Evolutionary conservation across 2,329 filamentous ascomycete species (phyloP), one percentile per base, ranked within the genome.

Genomic region (Blumeriella jaapii): DNA sequence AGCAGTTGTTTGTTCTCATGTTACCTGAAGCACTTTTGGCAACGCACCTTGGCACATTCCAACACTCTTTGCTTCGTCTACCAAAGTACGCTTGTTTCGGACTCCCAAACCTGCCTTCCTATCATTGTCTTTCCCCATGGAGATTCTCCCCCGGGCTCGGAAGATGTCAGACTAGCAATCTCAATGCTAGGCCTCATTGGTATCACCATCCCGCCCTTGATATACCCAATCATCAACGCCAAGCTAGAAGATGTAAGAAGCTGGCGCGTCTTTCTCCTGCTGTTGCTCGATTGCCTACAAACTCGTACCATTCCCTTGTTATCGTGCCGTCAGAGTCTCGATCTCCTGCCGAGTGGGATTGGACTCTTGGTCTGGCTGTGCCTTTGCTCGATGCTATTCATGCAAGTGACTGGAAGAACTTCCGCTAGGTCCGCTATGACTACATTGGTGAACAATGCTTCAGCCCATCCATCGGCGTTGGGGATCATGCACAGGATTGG

Each of bases 371-470:
- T 56, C 28, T 55, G 52, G 53, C 13, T 46, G 7, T 33, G 38
- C 3, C 40, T 55, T 2, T 50, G 41, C 13, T 20, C 24, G 2
- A 31, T 55, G 1, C 62, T 83, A 2, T 63, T 73, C 10, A 55
- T 85, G 7, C 82, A 87, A 52, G 81, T 85, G 10, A 64, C 78
- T 3, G 82, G 77, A 0, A 67, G 82, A 19, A 89, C 82, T 0
- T 87, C 49, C 19, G 47, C 47, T 1, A 34, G 45, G 7, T 46
- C 47, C 8, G 48, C 47, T 9, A 47, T 46, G 0, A 48, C 45
- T 9, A 51, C 48, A 11, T 19, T 51, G 2, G 43, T 51, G 9
- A 76, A 75, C 47, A 75, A 77, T 48, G 69, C 69, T 46, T 69
- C 66, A 23, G 71, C 72, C 1, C 68, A 74, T 46, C 69, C 69